Percentiles rank a stretch among this genome's conserved stretches.
Evolutionary conservation across 345 rosid genomes (phyloP).

Genomic region (Camelina hispida): DNA sequence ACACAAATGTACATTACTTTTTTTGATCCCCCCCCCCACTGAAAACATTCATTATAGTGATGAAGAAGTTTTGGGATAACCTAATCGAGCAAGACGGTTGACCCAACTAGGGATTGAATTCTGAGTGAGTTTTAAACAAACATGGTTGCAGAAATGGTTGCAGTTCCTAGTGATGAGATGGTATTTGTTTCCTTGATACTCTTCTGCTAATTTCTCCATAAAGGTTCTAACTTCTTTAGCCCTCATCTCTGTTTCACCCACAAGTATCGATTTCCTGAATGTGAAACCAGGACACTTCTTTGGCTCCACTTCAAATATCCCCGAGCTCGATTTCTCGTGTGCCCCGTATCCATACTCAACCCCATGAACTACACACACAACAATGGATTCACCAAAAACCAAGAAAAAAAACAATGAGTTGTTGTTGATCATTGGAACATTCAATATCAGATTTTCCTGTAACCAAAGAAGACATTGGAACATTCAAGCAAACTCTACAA

Average conservation of each 20-base stretch:
- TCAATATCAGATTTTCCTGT: background rate
- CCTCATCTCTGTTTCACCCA: slow-evolving; percentile 89
- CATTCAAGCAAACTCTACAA: slow-evolving; percentile 1
- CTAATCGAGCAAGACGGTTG: slow-evolving; percentile 94
- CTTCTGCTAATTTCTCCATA: slow-evolving; percentile 78
- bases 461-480: no score
- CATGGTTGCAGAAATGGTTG: slow-evolving; percentile 93
- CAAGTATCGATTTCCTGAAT: slow-evolving; percentile 83
- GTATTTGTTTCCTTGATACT: slow-evolving; percentile 74
- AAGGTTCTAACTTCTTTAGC: slow-evolving; percentile 66
- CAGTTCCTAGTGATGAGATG: slow-evolving; percentile 94
- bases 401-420: slow-evolving; percentile 3
- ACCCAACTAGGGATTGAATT: slow-evolving; percentile 90
- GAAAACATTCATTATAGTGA: background rate
- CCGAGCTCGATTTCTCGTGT: slow-evolving; percentile 71
- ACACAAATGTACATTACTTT: background rate
- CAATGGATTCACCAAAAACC: slow-evolving; percentile 10
- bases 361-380: slow-evolving; percentile 68
- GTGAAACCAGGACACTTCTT: slow-evolving; percentile 87
- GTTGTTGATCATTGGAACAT: background rate
- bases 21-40: background rate
- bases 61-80: slow-evolving; percentile 50
- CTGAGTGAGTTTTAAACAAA: slow-evolving; percentile 64
- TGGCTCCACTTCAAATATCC: slow-evolving; percentile 95
- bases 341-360: slow-evolving; percentile 96